Conservation (phyloP, 108 stramenopile species). For the Skeletonema costatum region DNA sequence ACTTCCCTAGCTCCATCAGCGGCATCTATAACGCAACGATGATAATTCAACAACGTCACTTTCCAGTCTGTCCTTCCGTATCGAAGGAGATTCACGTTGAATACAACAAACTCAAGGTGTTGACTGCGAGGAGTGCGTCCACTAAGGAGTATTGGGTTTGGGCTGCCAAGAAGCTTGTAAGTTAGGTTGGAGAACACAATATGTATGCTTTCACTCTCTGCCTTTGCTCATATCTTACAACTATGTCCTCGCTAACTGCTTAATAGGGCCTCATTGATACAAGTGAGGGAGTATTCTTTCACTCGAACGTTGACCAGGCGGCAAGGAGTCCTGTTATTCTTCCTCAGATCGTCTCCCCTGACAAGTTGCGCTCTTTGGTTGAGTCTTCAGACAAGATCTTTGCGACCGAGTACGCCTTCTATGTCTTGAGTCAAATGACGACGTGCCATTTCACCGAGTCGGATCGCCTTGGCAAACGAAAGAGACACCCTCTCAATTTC, state of each 20-base stretch:
- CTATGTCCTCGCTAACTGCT: background rate
- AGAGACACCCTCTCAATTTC: conserved; percentile 35
- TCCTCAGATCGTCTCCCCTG: background rate
- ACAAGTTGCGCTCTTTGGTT: conserved; percentile 21
- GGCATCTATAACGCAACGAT: conserved; percentile 52
- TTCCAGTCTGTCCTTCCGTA: conserved; percentile 61
- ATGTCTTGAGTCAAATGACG: conserved; percentile 52
- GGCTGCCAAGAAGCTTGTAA: conserved; percentile 36
- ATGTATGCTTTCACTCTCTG: too few species aligned
- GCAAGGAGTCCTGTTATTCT: background rate
- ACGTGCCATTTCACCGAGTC: conserved; percentile 44
- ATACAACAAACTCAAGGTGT: conserved; percentile 44
- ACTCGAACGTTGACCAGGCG: conserved; percentile 3
- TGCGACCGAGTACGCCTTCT: conserved; percentile 48
- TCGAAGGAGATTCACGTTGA: conserved; percentile 46
- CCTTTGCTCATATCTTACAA: background rate
- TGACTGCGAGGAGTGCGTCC: conserved; percentile 43
- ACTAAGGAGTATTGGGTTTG: conserved; percentile 51
- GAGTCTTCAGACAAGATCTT: conserved; percentile 33
- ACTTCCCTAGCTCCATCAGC: conserved; percentile 36
- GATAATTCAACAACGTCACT: conserved; percentile 51
- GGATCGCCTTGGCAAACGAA: conserved; percentile 39
- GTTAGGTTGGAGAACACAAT: background rate
- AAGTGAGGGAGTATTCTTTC: conserved; percentile 36
- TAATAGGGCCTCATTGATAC: conserved; percentile 37